phyloP scores from a whole-genome alignment of 2,329 filamentous ascomycete genomes.

The Fusarium lateritium region DNA sequence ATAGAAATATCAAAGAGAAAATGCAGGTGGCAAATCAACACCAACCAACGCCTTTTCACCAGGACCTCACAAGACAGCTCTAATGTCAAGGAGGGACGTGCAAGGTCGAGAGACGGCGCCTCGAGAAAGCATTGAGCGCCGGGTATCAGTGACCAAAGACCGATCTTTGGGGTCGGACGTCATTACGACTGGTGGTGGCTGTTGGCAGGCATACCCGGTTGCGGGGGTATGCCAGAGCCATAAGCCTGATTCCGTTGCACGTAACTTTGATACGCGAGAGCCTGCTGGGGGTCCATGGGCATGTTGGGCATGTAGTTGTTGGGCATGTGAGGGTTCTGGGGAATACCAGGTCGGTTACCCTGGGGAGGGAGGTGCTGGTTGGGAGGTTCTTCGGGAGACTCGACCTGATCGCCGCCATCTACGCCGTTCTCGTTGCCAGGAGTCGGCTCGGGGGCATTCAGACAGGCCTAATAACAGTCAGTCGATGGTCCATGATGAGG shows the following conservation, averaged over 20 bases:
- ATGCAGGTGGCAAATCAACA: constrained; percentile 55
- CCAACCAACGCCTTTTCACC: constrained; percentile 58
- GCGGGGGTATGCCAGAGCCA: constrained; percentile 84
- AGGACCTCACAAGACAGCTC: constrained; percentile 58
- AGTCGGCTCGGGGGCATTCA: constrained; percentile 94
- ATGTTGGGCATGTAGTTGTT: constrained; percentile 75
- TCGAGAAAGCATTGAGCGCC: constrained; percentile 69
- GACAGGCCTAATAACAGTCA: constrained; percentile 78
- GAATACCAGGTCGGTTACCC: constrained; percentile 73
- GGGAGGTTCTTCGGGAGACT: constrained; percentile 91
- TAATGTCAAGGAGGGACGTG: constrained; percentile 47
- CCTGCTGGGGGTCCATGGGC: constrained; percentile 81
- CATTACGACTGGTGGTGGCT: constrained; percentile 82
- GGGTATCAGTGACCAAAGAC: constrained; percentile 67
- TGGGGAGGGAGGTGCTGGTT: constrained; percentile 81
- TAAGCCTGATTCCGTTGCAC: constrained; percentile 78
- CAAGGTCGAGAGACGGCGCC: constrained; percentile 51
- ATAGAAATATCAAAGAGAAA: constrained; percentile 47
- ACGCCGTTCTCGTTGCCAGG: constrained; percentile 86
- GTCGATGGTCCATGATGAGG: constrained; percentile 4
- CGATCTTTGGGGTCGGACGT: constrained; percentile 40
- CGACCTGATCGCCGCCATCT: constrained; percentile 81
- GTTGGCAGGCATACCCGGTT: constrained; percentile 84
- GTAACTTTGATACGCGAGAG: constrained; percentile 87
- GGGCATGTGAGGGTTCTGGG: constrained; percentile 74